phyloP scores from a whole-genome alignment of 176 grass and related monocot genomes.

The Hyparrhenia diplandra region DNA sequence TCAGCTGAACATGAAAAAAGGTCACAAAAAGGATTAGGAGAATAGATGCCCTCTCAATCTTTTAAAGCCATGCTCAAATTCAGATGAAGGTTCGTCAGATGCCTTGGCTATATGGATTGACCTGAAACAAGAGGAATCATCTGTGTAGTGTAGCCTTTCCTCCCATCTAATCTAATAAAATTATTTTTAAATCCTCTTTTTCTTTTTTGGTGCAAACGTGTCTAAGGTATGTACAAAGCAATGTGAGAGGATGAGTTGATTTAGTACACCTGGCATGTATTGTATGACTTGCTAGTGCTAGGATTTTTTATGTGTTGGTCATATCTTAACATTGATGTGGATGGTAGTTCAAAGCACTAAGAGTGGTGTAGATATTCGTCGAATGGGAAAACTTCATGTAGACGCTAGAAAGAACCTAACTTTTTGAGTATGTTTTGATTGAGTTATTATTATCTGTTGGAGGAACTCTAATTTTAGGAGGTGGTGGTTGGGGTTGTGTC shows the following conservation, averaged over 20 bases:
- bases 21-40: slow-evolving; percentile 10
- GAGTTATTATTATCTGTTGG: not conserved
- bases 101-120: slow-evolving; percentile 5
- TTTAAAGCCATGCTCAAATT: slow-evolving; percentile 30
- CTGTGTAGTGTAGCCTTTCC: not conserved
- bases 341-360: not conserved
- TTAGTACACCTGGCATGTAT: not conserved
- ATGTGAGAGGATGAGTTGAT: not conserved
- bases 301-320: not conserved
- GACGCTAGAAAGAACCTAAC: not conserved
- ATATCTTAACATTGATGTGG: not conserved
- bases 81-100: slow-evolving; percentile 37
- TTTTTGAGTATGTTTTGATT: not conserved
- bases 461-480: not conserved
- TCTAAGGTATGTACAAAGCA: not conserved
- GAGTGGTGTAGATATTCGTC: not conserved
- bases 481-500: too few species aligned
- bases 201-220: not conserved
- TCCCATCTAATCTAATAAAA: not conserved
- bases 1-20: not conserved
- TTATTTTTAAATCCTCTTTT: not conserved
- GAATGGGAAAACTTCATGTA: not conserved
- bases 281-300: not conserved
- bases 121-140: not conserved
- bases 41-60: slow-evolving; percentile 40